These are phyloP conservation scores for Leptomonas pyrrhocoris DNA, from an alignment of 208 protist genomes.

Conservation along the genomic window DNA sequence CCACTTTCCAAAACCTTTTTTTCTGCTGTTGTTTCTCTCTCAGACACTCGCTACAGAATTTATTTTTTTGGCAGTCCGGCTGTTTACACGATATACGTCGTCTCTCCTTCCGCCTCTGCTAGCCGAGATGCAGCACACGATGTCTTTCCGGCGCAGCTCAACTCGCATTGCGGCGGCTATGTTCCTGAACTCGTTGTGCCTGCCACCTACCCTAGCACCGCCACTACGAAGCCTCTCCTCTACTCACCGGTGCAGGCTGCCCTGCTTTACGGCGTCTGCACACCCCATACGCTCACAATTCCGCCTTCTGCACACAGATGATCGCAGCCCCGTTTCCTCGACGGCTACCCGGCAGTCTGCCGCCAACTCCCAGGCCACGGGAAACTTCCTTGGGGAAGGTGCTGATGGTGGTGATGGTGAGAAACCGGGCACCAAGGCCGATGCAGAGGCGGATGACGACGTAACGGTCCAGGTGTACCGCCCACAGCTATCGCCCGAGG, in stretches of 20 bases:
- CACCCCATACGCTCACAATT: background rate
- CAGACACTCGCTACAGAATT: no score
- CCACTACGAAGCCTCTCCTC: background rate
- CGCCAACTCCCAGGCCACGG: background rate
- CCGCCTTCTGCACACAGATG: background rate
- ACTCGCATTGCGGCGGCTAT: background rate
- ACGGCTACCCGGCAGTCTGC: background rate
- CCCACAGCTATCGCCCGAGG: conserved; percentile 9
- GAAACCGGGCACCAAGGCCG: no score
- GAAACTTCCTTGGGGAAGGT: background rate
- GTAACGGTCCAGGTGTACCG: conserved; percentile 15
- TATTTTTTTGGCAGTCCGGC: no score
- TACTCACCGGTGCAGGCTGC: background rate
- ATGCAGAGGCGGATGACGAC: conserved; percentile 21
- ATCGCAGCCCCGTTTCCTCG: background rate
- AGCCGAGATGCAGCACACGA: background rate
- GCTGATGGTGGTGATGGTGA: no score
- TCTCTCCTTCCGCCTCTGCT: background rate
- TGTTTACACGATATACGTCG: no score
- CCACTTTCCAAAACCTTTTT: no score
- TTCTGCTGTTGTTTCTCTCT: no score
- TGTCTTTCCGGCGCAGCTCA: background rate
- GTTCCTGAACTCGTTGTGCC: background rate
- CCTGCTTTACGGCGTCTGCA: background rate
- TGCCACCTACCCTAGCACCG: background rate